Evolutionary conservation across 139 green algal species (phyloP).

Genomic region (Coccomyxa sp.): DNA sequence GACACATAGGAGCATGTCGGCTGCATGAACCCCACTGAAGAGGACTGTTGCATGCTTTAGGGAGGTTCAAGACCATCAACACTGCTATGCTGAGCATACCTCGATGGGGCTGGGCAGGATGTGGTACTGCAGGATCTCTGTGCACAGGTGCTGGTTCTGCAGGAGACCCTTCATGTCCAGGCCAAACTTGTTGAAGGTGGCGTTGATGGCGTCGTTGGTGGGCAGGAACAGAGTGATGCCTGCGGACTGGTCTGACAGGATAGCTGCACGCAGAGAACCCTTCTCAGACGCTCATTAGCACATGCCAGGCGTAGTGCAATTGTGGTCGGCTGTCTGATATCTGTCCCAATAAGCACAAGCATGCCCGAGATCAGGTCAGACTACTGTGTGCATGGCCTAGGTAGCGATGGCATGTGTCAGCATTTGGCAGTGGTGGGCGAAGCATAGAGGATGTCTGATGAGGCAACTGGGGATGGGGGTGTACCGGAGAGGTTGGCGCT

Average conservation of each 20-base stretch:
- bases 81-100: background rate
- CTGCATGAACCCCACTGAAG: background rate
- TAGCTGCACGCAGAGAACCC: background rate
- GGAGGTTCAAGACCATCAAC: no score
- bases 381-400: background rate
- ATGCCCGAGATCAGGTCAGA: background rate
- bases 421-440: background rate
- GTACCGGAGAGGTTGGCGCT: background rate
- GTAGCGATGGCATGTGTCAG: background rate
- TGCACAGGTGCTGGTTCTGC: background rate
- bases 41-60: background rate
- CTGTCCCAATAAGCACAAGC: background rate
- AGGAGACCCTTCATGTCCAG: slow-evolving; percentile 3
- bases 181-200: background rate
- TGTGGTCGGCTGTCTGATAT: background rate
- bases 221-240: slow-evolving; percentile 4
- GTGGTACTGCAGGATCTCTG: slow-evolving; percentile 3
- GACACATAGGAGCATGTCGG: background rate
- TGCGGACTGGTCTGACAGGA: background rate
- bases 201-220: slow-evolving; percentile 5
- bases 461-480: background rate
- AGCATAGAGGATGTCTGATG: background rate
- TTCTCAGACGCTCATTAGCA: background rate
- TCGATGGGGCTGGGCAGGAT: slow-evolving; percentile 11
- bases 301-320: background rate